Base-by-base conservation (phyloP, 495 filamentous ascomycete genomes). In the Xylaria palmicola region DNA sequence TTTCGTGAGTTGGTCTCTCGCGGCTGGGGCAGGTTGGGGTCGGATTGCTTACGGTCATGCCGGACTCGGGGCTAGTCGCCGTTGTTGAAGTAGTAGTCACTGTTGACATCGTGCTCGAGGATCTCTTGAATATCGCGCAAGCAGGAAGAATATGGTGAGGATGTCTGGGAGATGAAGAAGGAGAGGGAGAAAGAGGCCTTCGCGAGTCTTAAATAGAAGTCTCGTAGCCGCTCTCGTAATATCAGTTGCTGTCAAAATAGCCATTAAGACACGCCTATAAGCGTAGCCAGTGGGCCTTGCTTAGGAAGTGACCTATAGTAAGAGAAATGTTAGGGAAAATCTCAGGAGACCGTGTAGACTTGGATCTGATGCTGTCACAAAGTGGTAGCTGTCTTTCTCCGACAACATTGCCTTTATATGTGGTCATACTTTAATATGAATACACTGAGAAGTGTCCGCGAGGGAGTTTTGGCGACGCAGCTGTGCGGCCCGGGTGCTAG, bases 401-500 rank as follows among this genome's bases (percentile, higher is more conserved):
- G n/a, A n/a, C n/a, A n/a, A n/a, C n/a, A n/a, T n/a, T n/a, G n/a
- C n/a, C n/a, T n/a, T n/a, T n/a, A n/a, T n/a, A n/a, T n/a, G n/a
- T n/a, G n/a, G n/a, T n/a, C n/a, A n/a, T n/a, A n/a, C n/a, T n/a
- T n/a, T n/a, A n/a, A n/a, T n/a, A n/a, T n/a, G n/a, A n/a, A n/a
- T n/a, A n/a, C n/a, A n/a, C n/a, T n/a, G n/a, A 39, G 27, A 27
- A 32, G 20, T 65, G 65, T 5, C 10, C 66, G 4, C 56, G 32
- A 7, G 19, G 15, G 6, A 41, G n/a, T n/a, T n/a, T 72, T 12
- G 49, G 69, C 41, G 65, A 59, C 19, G 59, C 48, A 24, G 51
- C 51, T 15, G 62, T 69, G 32, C 60, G 56, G n/a, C n/a, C 22
- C 48, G 61, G 17, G 37, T 66, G 0, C 39, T 72, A 1, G 26